These are phyloP conservation scores for Pogostemon cablin DNA, from an alignment of 257 asterid genomes.

Conservation along the genomic window DNA sequence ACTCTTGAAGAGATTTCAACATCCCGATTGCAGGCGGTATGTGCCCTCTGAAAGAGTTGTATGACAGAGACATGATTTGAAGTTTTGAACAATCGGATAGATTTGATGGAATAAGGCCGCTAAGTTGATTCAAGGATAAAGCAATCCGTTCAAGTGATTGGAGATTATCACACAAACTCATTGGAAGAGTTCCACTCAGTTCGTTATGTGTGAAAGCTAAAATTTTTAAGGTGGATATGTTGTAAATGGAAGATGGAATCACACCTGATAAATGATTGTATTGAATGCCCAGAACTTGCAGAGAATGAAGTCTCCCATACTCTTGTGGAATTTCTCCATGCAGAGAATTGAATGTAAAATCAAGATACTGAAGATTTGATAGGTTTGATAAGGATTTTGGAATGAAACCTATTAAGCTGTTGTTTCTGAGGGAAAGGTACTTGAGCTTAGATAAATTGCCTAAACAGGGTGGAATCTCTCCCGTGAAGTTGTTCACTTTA, in stretches of 20 bases:
- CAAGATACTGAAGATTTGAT: constrained; percentile 13
- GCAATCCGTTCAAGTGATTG: background rate
- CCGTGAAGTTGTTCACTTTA: constrained; percentile 12
- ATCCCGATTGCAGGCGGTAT: constrained; percentile 24
- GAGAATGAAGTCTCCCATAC: background rate
- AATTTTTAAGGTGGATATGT: background rate
- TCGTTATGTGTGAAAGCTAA: background rate
- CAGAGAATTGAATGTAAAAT: constrained; percentile 20
- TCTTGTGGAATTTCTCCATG: constrained; percentile 12
- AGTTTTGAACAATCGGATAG: constrained; percentile 21
- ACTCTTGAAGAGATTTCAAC: background rate
- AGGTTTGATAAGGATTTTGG: constrained; percentile 25
- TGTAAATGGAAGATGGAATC: constrained; percentile 18
- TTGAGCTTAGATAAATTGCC: constrained; percentile 12
- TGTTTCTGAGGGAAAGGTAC: background rate
- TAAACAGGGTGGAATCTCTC: constrained; percentile 28
- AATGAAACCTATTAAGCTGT: constrained; percentile 27
- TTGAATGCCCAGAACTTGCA: background rate
- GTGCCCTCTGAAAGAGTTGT: constrained; percentile 20
- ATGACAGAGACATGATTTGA: background rate
- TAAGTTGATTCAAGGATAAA: background rate
- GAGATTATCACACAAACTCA: constrained; percentile 3
- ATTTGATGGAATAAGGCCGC: constrained; percentile 26
- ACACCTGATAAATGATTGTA: constrained; percentile 14
- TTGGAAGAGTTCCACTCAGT: constrained; percentile 26